phyloP scores from a whole-genome alignment of 768 basidiomycete species.

The Tulasnella calospora region DNA sequence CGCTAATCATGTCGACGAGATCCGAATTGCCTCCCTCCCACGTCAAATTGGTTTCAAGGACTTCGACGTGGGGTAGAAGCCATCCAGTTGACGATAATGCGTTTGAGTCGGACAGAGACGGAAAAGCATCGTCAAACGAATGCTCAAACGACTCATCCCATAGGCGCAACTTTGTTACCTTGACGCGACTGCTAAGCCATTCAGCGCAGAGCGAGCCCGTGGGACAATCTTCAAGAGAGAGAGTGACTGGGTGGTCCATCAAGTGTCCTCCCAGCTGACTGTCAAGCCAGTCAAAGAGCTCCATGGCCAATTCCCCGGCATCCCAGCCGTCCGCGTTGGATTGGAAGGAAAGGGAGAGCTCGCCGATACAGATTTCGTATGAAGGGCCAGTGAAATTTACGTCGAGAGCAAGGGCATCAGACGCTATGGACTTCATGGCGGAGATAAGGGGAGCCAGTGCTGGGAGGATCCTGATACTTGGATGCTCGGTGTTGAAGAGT shows the following conservation, averaged over 20 bases:
- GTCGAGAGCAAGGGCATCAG: background rate
- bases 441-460: background rate
- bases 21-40: background rate
- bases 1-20: background rate
- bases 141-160: too few species aligned
- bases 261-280: background rate
- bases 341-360: background rate
- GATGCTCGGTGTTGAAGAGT: background rate
- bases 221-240: background rate
- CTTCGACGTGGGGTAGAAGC: background rate
- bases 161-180: too few species aligned
- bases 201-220: background rate
- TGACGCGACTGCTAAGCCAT: background rate
- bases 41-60: background rate
- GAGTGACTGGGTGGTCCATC: background rate
- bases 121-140: background rate
- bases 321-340: background rate
- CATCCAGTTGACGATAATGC: background rate
- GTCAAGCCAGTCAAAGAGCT: background rate
- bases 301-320: background rate
- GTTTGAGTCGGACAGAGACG: background rate
- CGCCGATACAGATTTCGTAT: background rate
- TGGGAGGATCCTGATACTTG: background rate
- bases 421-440: background rate
- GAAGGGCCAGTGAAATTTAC: background rate